Evolutionary conservation across 1,139 yeast species (phyloP).

Genomic region (Protomyces gravidus): DNA sequence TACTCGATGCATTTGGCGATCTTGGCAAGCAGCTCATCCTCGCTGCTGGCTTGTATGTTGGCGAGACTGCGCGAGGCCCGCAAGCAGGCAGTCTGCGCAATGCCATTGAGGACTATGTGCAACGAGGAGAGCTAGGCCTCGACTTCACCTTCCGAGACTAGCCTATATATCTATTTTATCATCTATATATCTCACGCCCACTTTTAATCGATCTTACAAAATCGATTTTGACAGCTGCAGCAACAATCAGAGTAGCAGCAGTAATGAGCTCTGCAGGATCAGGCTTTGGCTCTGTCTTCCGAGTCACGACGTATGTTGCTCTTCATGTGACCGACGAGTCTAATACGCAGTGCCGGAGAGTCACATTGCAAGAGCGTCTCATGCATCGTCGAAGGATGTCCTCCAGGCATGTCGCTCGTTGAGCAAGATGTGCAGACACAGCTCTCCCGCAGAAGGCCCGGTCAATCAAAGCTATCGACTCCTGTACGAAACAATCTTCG

Average conservation of each 20-base stretch:
- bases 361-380: slow-evolving; percentile 98
- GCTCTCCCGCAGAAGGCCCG: slow-evolving; percentile 93
- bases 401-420: slow-evolving; percentile 82
- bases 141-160: too few relatives aligned
- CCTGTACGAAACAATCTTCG: slow-evolving; percentile 48
- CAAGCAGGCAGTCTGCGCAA: slow-evolving; percentile 16
- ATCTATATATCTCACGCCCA: too few relatives aligned
- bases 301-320: slow-evolving; percentile 30
- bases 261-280: slow-evolving; percentile 30
- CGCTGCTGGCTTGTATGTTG: slow-evolving; percentile 18
- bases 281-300: slow-evolving; percentile 34
- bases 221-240: neutral
- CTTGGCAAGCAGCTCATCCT: slow-evolving; percentile 65
- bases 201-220: too few relatives aligned
- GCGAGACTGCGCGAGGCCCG: slow-evolving; percentile 11
- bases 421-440: slow-evolving; percentile 94
- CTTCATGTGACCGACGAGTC: neutral
- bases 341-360: slow-evolving; percentile 59
- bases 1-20: slow-evolving; percentile 55
- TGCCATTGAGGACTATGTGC: slow-evolving; percentile 2
- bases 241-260: too few relatives aligned
- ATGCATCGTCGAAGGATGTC: slow-evolving; percentile 96
- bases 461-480: slow-evolving; percentile 85
- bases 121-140: slow-evolving; percentile 2
- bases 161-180: too few relatives aligned